These are phyloP conservation scores for Rhizoclosmatium globosum DNA, from an alignment of 192 early-diverging fungal species.

Conservation along the genomic window DNA sequence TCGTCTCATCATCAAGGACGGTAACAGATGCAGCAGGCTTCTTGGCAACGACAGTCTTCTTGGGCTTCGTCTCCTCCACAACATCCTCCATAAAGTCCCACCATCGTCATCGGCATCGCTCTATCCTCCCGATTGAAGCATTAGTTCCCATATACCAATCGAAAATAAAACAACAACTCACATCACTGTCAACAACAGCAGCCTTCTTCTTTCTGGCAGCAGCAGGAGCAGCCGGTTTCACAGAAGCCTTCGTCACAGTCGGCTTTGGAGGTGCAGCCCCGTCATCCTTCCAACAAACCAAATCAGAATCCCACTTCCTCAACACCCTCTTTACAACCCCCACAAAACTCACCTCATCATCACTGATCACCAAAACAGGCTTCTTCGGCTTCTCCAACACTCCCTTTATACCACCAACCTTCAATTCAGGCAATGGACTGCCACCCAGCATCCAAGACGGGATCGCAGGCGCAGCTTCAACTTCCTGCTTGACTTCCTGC, in stretches of 20 bases:
- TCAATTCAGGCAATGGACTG: constrained; percentile 10
- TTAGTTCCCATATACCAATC: not conserved
- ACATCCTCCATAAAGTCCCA: too few relatives aligned
- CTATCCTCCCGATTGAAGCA: too few relatives aligned
- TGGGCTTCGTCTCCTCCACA: too few relatives aligned
- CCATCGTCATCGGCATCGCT: too few relatives aligned
- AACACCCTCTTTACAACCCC: too few relatives aligned
- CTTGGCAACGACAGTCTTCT: too few relatives aligned
- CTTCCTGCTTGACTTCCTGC: not conserved
- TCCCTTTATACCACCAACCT: not conserved
- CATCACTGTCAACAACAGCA: not conserved
- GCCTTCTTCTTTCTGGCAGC: constrained; percentile 8
- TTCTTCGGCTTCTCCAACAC: not conserved
- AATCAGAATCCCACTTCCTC: too few relatives aligned
- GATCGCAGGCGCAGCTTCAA: not conserved
- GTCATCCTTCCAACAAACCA: not conserved
- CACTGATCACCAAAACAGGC: constrained; percentile 24
- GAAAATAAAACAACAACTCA: not conserved
- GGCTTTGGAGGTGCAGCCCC: not conserved
- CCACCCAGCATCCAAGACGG: constrained; percentile 32
- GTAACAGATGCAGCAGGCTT: too few relatives aligned
- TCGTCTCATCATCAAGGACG: too few relatives aligned
- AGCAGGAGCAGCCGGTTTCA: not conserved
- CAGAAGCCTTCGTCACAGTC: too few relatives aligned
- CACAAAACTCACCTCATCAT: not conserved